Base-by-base conservation (phyloP, 352 stramenopile genomes). In the Phytophthora parvispora region DNA sequence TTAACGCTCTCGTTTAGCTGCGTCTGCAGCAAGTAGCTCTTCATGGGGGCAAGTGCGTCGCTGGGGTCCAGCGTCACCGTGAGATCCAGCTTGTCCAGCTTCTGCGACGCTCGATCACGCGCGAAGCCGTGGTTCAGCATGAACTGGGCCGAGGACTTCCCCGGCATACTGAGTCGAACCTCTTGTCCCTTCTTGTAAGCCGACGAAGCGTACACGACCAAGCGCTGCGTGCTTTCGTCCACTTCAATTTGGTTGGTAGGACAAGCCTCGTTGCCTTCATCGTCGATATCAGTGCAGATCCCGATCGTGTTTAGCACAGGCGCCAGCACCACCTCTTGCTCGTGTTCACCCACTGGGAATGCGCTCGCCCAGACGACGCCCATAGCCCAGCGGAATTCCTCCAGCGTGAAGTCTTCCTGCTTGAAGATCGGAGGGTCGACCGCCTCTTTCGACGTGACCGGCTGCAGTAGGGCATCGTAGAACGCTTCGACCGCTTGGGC, bases 71-170 rank as follows among this genome's bases (percentile, higher is more conserved):
- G 29, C 0, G 77, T 67, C 36, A 88, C 81, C 20, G 80, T 72
- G 6, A 88, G 49, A 29, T 88, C 77, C n/a, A 88, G 9, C 42
- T 81, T 77, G 53, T 88, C 80, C 24, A 83, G 48, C 29, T 64
- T 61, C 2, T 22, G 34, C 12, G 67, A 76, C 32, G 71, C 51
- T 36, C 32, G 27, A 1, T 49, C 32, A 9, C 73, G 73, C 4
- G 72, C 59, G 55, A 88, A 74, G 10, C 80, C 80, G 43, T 88
- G 57, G 60, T 84, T 88, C 15, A 83, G 67, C 80, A 88, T 84
- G 53, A 83, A 55, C 15, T 86, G 67, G 29, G 63, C 67, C 6
- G 80, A 84, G 3, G 75, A 75, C 28, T 84, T 84, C 20, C 50
- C 60, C 24, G 75, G 62, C 32, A 80, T 62, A 6, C 60, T 52